A percentile compares a stretch with the other conserved stretches of the same genome.
These are phyloP conservation scores for Suillus plorans DNA, from an alignment of 768 basidiomycete genomes.

Conservation along the genomic window DNA sequence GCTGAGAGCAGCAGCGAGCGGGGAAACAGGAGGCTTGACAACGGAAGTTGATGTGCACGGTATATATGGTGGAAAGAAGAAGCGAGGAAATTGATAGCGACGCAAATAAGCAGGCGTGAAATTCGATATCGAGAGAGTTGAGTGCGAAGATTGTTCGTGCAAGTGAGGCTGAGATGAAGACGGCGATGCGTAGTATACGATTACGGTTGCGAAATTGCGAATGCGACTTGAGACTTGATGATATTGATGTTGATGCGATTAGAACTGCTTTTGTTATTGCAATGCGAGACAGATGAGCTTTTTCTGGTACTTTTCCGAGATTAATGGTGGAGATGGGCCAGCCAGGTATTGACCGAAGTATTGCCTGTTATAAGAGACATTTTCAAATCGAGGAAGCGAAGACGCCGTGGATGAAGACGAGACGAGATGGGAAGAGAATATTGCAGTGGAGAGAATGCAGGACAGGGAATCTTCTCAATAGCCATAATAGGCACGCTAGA, in stretches of 20 bases:
- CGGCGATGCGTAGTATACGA: conserved; percentile 23
- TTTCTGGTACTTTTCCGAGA: conserved; percentile 26
- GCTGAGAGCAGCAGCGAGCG: conserved; percentile 15
- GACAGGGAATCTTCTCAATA: conserved; percentile 36
- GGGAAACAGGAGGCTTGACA: conserved; percentile 18
- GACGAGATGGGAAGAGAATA: conserved; percentile 19
- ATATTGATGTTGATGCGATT: conserved; percentile 26
- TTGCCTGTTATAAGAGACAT: conserved; percentile 22
- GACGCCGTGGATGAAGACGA: conserved; percentile 11
- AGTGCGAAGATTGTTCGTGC: conserved; percentile 34
- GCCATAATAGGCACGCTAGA: conserved; percentile 64
- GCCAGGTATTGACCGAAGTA: conserved; percentile 15
- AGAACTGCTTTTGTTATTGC: conserved; percentile 7
- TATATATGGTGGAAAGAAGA: conserved; percentile 7
- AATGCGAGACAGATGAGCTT: neutral
- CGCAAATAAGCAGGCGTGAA: conserved; percentile 6
- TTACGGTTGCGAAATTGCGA: conserved; percentile 18
- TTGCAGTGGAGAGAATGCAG: conserved; percentile 24
- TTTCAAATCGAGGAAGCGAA: conserved; percentile 21
- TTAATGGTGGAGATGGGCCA: conserved; percentile 29
- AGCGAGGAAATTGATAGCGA: conserved; percentile 2
- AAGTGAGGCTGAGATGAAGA: conserved; percentile 22
- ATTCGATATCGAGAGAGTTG: conserved; percentile 22
- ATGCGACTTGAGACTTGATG: conserved; percentile 19
- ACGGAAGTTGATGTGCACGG: conserved; percentile 5